phyloP scores from a whole-genome alignment of 2,329 filamentous ascomycete genomes.

The Onygenales sp. region DNA sequence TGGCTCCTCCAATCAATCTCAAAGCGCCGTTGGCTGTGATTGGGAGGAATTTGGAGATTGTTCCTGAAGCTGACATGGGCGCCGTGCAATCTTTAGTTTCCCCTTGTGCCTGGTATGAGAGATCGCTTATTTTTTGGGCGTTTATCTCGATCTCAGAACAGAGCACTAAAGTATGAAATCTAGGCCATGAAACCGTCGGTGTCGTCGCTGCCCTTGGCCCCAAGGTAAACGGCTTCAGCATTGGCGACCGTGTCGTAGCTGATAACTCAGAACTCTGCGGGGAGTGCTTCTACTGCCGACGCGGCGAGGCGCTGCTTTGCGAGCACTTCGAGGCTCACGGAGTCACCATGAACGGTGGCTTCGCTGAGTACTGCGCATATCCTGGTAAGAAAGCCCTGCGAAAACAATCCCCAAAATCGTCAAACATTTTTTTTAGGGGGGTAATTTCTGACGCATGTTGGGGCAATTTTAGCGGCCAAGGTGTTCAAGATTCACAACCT shows the following conservation, averaged over 20 bases:
- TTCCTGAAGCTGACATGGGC: slow-evolving; percentile 1
- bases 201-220: slow-evolving; percentile 51
- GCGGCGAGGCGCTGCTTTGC: slow-evolving; percentile 58
- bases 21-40: not conserved
- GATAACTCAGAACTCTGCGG: slow-evolving; percentile 53
- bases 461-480: slow-evolving; percentile 32
- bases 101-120: slow-evolving; percentile 48
- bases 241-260: slow-evolving; percentile 55
- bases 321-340: slow-evolving; percentile 59
- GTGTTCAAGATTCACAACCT: slow-evolving; percentile 59
- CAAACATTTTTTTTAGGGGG: not conserved
- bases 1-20: not conserved
- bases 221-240: slow-evolving; percentile 49
- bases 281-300: slow-evolving; percentile 64
- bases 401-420: not conserved
- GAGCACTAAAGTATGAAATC: slow-evolving; percentile 3
- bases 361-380: slow-evolving; percentile 59
- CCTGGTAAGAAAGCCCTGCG: slow-evolving; percentile 22
- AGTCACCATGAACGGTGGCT: slow-evolving; percentile 54
- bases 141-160: not conserved
- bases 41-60: not conserved
- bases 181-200: slow-evolving; percentile 59
- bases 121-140: not conserved
- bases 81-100: slow-evolving; percentile 39
- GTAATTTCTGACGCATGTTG: slow-evolving; percentile 9